Conservation (phyloP, 2,329 filamentous ascomycete species). For the Scleromitrula shiraiana region DNA sequence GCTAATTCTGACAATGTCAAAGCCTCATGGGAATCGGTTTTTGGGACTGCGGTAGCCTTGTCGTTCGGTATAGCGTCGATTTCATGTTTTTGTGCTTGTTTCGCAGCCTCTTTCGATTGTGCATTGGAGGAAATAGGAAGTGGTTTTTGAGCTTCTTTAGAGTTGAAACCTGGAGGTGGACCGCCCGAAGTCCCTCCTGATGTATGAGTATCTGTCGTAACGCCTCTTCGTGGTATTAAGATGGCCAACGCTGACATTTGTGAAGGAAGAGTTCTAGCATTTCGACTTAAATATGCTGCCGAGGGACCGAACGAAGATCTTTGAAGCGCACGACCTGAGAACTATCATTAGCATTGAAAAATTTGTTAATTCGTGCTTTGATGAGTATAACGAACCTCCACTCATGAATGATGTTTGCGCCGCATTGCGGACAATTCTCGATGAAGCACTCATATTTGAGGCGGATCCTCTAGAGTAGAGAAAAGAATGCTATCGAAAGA, state of each 20-base stretch:
- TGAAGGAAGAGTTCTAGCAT: conserved; percentile 26
- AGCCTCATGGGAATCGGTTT: conserved; percentile 27
- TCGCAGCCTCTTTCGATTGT: conserved; percentile 21
- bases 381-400: conserved; percentile 24
- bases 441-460: conserved; percentile 29
- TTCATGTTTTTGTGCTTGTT: conserved; percentile 20
- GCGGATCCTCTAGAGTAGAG: neutral
- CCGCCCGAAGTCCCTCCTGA: conserved; percentile 38
- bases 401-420: conserved; percentile 27
- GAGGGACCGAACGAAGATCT: conserved; percentile 22
- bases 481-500: conserved; percentile 1
- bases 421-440: conserved; percentile 31
- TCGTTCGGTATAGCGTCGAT: conserved; percentile 21
- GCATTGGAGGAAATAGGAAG: conserved; percentile 33
- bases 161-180: conserved; percentile 64
- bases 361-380: neutral
- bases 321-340: conserved; percentile 26
- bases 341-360: neutral
- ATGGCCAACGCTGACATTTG: conserved; percentile 44
- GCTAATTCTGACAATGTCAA: conserved; percentile 50
- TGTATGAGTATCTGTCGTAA: conserved; percentile 53
- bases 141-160: conserved; percentile 60
- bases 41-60: conserved; percentile 25
- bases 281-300: conserved; percentile 27
- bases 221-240: conserved; percentile 46